These are phyloP conservation scores for Nidula microcarpa DNA, from an alignment of 768 basidiomycete species.

Conservation along the genomic window DNA sequence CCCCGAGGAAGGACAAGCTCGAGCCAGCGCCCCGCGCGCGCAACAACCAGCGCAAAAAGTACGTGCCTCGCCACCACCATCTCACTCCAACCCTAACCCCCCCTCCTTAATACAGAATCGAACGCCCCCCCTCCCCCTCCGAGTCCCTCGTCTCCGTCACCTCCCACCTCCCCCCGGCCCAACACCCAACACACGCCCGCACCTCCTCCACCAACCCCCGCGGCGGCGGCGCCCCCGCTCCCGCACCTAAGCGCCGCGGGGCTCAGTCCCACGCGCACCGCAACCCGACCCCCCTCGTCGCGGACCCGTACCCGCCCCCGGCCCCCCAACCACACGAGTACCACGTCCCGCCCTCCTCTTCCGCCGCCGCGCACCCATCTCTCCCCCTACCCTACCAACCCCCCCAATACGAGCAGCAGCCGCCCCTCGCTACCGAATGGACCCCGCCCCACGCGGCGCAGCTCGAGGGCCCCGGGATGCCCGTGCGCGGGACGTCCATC, in stretches of 20 bases:
- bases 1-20: constrained; percentile 61
- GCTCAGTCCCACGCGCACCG: constrained; percentile 30
- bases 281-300: constrained; percentile 33
- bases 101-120: constrained; percentile 36
- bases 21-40: constrained; percentile 48
- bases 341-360: constrained; percentile 13
- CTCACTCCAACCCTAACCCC: neutral
- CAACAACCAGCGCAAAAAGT: constrained; percentile 63
- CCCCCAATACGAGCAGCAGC: constrained; percentile 35
- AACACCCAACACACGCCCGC: constrained; percentile 23
- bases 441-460: constrained; percentile 47
- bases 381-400: constrained; percentile 44
- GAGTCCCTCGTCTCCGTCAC: constrained; percentile 72
- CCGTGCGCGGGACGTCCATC: constrained; percentile 48
- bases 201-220: constrained; percentile 20
- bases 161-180: constrained; percentile 50
- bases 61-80: constrained; percentile 16
- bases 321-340: constrained; percentile 25
- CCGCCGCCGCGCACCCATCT: constrained; percentile 35
- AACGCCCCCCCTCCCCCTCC: constrained; percentile 66
- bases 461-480: constrained; percentile 79
- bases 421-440: constrained; percentile 38
- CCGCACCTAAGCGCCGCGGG: neutral
- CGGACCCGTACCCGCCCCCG: neutral
- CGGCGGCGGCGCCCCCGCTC: constrained; percentile 2